Evolutionary conservation across 805 yeast species (phyloP).

Genomic region (Sugiyamaella smithiae): DNA sequence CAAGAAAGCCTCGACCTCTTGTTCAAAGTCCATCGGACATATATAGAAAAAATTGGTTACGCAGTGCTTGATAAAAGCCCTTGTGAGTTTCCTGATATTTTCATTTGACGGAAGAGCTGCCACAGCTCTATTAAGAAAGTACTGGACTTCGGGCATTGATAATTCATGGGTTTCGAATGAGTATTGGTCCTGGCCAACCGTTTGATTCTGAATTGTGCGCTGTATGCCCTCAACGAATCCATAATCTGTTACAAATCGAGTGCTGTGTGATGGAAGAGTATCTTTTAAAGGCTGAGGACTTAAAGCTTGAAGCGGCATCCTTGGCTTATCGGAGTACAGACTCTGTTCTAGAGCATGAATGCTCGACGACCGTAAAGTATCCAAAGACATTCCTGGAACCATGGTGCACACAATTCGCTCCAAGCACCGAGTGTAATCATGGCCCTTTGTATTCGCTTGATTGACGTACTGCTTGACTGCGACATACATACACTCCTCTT

Average conservation of each 20-base stretch:
- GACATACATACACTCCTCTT: background rate
- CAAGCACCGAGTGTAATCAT: background rate
- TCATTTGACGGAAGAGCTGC: conserved; percentile 1
- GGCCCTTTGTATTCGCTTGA: background rate
- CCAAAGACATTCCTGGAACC: conserved; percentile 2
- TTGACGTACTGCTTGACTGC: background rate
- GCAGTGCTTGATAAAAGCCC: conserved; percentile 2
- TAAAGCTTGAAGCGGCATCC: too few relatives aligned
- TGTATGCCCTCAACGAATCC: background rate
- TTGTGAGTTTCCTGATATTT: background rate
- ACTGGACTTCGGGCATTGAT: conserved; percentile 2
- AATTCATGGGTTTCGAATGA: background rate
- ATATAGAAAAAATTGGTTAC: conserved; percentile 6
- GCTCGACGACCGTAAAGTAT: background rate
- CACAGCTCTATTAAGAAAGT: background rate
- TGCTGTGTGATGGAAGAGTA: background rate
- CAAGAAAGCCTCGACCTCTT: background rate
- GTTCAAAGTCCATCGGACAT: background rate
- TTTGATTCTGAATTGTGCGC: conserved; percentile 2
- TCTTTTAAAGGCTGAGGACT: background rate
- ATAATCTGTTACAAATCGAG: background rate
- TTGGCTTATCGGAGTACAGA: background rate
- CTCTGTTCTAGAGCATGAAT: conserved; percentile 1
- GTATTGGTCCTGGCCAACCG: background rate
- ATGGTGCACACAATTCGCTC: conserved; percentile 4